A percentile compares a stretch with the other conserved stretches of the same genome.
Evolutionary conservation across 306 rosid species (phyloP).

Genomic region (Acacia crassicarpa): DNA sequence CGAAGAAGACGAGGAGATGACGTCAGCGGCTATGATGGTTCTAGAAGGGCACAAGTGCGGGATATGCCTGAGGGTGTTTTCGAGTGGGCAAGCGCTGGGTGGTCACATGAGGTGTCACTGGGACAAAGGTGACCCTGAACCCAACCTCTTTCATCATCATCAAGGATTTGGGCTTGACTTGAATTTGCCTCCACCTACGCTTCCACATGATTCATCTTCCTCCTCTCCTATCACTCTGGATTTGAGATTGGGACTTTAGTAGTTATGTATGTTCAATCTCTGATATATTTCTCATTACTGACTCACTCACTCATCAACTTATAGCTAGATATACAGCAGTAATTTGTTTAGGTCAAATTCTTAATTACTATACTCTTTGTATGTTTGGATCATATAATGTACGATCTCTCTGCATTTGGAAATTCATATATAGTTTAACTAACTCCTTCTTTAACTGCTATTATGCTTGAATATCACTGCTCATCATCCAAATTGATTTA

Average conservation of each 20-base stretch:
- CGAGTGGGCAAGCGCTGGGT: slow-evolving; percentile 67
- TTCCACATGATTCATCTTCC: slow-evolving; percentile 18
- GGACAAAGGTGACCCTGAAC: slow-evolving; percentile 44
- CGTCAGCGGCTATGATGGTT: neutral
- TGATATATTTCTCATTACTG: neutral
- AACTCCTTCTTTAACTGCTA: neutral
- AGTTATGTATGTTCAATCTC: neutral
- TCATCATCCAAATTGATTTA: neutral
- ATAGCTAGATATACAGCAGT: neutral
- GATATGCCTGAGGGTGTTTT: slow-evolving; percentile 54
- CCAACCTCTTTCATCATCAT: neutral
- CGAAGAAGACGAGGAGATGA: neutral
- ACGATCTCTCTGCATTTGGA: neutral
- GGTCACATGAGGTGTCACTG: slow-evolving; percentile 74
- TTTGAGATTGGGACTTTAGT: slow-evolving; percentile 65
- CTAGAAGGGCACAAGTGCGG: slow-evolving; percentile 50
- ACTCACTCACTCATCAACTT: neutral
- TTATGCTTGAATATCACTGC: too few relatives aligned
- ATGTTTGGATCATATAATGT: neutral
- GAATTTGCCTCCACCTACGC: slow-evolving; percentile 55
- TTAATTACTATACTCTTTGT: neutral
- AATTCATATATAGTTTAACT: neutral
- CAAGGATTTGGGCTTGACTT: slow-evolving; percentile 39
- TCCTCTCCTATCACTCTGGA: slow-evolving; percentile 51
- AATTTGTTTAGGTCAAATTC: neutral